phyloP scores from a whole-genome alignment of 2,329 filamentous ascomycete species.

The Colletotrichum gigasporum region DNA sequence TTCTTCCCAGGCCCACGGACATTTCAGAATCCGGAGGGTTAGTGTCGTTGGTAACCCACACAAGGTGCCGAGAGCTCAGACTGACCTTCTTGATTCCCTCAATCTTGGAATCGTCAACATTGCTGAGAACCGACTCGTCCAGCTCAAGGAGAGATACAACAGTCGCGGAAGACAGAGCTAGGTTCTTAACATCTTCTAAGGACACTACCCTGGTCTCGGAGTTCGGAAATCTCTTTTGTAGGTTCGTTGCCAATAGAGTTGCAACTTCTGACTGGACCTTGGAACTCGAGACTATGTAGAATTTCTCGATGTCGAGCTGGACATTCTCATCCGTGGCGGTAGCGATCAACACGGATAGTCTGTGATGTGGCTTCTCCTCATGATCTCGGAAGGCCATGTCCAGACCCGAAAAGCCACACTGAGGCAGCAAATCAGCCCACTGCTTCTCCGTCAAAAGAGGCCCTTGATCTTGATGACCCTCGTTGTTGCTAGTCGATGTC shows the following conservation, averaged over 20 bases:
- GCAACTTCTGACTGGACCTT: slow-evolving; percentile 34
- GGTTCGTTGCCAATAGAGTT: no score
- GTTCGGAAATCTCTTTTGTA: not conserved
- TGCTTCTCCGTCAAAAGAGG: slow-evolving; percentile 35
- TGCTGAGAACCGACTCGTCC: not conserved
- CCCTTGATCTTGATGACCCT: slow-evolving; percentile 33
- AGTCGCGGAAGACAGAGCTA: not conserved
- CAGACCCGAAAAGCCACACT: slow-evolving; percentile 32
- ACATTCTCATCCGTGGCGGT: not conserved
- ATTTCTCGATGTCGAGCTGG: no score
- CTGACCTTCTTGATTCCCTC: not conserved
- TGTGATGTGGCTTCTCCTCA: slow-evolving; percentile 1
- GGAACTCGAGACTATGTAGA: slow-evolving; percentile 9
- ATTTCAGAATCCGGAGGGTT: not conserved
- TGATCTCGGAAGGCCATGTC: slow-evolving; percentile 38
- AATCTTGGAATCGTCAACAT: not conserved
- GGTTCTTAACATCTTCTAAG: not conserved
- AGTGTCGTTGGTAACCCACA: not conserved
- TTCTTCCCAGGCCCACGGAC: not conserved
- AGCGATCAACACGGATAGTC: not conserved
- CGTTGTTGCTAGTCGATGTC: no score
- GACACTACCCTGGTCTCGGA: not conserved
- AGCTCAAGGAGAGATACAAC: not conserved
- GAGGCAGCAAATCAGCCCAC: slow-evolving; percentile 34
- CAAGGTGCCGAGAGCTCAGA: not conserved